Evolutionary conservation across 345 rosid genomes (phyloP).

Genomic region (Acer yangbiense): DNA sequence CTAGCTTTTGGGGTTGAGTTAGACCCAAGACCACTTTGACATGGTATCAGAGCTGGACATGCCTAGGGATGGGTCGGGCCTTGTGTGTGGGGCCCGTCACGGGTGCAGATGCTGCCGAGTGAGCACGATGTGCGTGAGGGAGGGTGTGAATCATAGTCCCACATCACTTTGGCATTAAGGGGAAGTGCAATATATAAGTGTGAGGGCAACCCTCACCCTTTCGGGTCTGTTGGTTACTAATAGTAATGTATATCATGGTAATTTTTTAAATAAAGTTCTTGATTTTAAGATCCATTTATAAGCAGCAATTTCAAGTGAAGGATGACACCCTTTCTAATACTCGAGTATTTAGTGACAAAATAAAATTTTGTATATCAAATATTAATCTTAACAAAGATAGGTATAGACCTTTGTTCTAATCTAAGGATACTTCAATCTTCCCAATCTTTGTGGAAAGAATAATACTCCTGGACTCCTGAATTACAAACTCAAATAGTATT

Average conservation of each 20-base stretch:
- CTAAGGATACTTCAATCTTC: neutral
- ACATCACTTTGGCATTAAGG: no score
- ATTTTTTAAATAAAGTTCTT: neutral
- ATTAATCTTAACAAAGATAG: neutral
- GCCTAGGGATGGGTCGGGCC: no score
- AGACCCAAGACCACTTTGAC: no score
- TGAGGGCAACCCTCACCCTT: no score
- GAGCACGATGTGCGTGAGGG: no score
- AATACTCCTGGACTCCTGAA: neutral
- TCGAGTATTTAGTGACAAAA: slow-evolving; percentile 5
- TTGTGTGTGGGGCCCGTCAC: no score
- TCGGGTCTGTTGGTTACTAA: no score
- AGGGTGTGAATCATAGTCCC: no score
- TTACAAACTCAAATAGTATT: neutral
- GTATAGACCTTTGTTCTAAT: neutral
- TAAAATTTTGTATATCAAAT: neutral
- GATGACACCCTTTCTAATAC: neutral
- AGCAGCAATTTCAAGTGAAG: neutral
- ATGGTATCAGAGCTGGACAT: no score
- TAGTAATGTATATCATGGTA: neutral
- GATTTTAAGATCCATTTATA: neutral
- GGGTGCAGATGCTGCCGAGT: no score
- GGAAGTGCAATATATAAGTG: no score
- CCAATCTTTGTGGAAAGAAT: neutral
- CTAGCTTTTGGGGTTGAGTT: no score